These are phyloP conservation scores for Collybia mongolica DNA, from an alignment of 768 basidiomycete genomes.

Conservation along the genomic window DNA sequence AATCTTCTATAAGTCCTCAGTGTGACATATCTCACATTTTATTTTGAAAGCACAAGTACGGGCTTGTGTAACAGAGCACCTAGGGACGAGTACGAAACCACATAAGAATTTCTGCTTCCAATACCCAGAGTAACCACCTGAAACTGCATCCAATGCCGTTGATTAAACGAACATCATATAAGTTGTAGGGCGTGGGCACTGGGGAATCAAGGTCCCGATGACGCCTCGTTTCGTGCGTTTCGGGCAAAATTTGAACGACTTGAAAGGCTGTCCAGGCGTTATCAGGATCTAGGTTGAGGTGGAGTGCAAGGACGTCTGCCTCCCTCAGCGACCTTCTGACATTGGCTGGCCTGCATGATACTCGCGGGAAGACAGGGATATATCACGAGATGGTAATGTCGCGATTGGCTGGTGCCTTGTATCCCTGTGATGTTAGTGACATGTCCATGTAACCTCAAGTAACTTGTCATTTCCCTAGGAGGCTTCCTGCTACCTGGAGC, in stretches of 20 bases:
- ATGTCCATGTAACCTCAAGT: too few relatives aligned
- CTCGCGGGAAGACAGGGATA: conserved; percentile 50
- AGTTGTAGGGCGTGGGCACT: conserved; percentile 57
- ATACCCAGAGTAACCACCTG: conserved; percentile 38
- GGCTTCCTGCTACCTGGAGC: conserved; percentile 75
- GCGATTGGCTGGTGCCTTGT: conserved; percentile 46
- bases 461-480: conserved; percentile 69
- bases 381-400: conserved; percentile 66
- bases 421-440: conserved; percentile 14
- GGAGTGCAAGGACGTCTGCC: conserved; percentile 47
- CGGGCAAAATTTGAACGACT: conserved; percentile 34
- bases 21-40: not conserved
- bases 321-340: conserved; percentile 63
- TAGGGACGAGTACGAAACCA: conserved; percentile 51
- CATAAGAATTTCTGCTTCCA: conserved; percentile 47
- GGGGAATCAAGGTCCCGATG: conserved; percentile 43
- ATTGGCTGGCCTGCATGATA: conserved; percentile 58
- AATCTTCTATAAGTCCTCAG: not conserved
- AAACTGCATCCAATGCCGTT: conserved; percentile 48
- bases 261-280: conserved; percentile 29
- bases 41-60: conserved; percentile 35
- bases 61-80: conserved; percentile 56
- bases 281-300: conserved; percentile 39
- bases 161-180: conserved; percentile 45
- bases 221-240: conserved; percentile 43